Evolutionary conservation across 495 filamentous ascomycete species (phyloP), one percentile per base, ranked within the genome.

Genomic region (Saxophila tyrrhenica): DNA sequence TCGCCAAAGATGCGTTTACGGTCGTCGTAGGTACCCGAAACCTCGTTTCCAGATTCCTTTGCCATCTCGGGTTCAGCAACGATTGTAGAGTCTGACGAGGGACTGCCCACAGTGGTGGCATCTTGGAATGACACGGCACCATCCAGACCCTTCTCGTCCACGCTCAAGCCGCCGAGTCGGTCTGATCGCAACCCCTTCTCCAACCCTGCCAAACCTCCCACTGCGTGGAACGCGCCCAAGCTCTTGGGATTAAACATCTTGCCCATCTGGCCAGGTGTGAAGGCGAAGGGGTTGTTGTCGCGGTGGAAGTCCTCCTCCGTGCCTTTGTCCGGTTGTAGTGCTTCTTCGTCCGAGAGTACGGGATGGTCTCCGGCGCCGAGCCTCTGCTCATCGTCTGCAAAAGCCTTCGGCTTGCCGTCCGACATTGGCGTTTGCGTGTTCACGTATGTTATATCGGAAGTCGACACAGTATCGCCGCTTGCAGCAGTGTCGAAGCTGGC

Each of bases 201-300:
- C 21, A 95, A 66, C 19, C 89, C 89, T 11, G 66, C 64, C 21
- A 94, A 61, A 22, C 89, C 89, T 44, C 89, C 89, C 25, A 95
- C 62, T 0, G 87, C 87, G 58, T 81, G 78, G 55, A 94, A 87
- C 0, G 86, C 88, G 43, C 75, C 73, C 48, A 89, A 72, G 57
- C 75, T 89, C 70, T 94, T 95, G 0, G 89, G 89, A 52, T 89
- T 89, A 39, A 85, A 68, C 9, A 94, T 64, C 64, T 90, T 94
- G 50, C 76, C 80, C 60, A 94, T 62, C 47, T 91, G 87, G 0
- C 89, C 88, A 0, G 85, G 87, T 1, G 84, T 80, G 56, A 88
- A 92, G 0, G 85, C 88, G 54, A 94, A 94, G 39, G 73, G 79
- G 65, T 94, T 94, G 53, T 90, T 75, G 22, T 80, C 73, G 13